Evolutionary conservation across 1,284 basidiomycete species (phyloP), one percentile per base, ranked within the genome.

Genomic region (Athelia psychrophila): DNA sequence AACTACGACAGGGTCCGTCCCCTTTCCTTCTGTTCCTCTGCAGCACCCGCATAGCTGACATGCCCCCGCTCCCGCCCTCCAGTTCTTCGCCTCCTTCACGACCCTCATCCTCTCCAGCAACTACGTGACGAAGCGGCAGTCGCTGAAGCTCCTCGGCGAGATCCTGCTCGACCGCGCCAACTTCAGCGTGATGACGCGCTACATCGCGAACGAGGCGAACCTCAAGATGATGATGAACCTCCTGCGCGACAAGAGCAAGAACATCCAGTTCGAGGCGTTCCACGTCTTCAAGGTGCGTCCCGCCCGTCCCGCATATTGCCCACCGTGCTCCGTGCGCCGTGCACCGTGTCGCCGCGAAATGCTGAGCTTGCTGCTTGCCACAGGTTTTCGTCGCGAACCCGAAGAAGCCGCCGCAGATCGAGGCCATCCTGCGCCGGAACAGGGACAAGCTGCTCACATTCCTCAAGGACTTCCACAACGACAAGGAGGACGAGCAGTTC

Each of bases 181-280:
- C 72, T 99, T 98, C 76, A 91, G 82, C 61, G 91, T 98, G 65
- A 99, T 99, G 96, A 98, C 96, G 1, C 82, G 87, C n/a, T 99
- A 98, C 69, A 98, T 99, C 60, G 84, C 91, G 4, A 87, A 85
- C 61, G 89, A 91, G 64, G 88, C 88, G 35, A 99, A 99, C 66
- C 80, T 99, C 55, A 98, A 98, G 84, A 92, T 96, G 84, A 98
- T 99, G 93, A 99, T 99, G 96, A 99, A 99, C 70, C 81, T 99
- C 49, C 76, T 99, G 48, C 81, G 95, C 56, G 95, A 98, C 66
- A 95, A 95, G 78, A 96, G 93, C 78, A 93, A 94, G 78, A 98
- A 99, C 70, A 99, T 99, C 50, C 96, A 99, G 71, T 99, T 98
- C 56, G 96, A 99, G 70, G 96, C 96, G 2, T 99, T 99, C 73